These are phyloP conservation scores for Usnea hakonensis DNA, from an alignment of 495 filamentous ascomycete genomes.

Conservation along the genomic window DNA sequence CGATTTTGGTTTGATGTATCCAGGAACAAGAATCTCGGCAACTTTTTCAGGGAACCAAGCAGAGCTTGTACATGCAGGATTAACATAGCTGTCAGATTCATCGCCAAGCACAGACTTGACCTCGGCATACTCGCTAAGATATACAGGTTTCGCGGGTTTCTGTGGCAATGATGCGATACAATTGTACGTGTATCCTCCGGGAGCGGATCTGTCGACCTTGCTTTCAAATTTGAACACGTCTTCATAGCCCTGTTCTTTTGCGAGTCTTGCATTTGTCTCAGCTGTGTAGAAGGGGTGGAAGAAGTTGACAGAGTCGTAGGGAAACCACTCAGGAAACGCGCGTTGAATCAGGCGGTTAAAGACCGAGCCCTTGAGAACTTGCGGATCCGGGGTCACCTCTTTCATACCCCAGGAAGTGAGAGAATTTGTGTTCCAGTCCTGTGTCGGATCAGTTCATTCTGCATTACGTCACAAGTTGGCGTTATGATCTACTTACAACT, in stretches of 20 bases:
- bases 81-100: constrained; percentile 12
- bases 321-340: constrained; percentile 27
- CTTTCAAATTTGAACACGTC: background rate
- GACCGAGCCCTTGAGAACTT: constrained; percentile 22
- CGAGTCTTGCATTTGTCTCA: constrained; percentile 25
- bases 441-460: background rate
- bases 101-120: constrained; percentile 13
- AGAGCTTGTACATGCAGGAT: constrained; percentile 16
- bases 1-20: background rate
- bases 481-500: background rate
- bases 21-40: constrained; percentile 13
- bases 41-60: constrained; percentile 16
- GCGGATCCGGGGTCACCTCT: constrained; percentile 26
- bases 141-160: constrained; percentile 18
- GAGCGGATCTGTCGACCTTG: background rate
- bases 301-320: constrained; percentile 27
- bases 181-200: background rate
- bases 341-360: constrained; percentile 28
- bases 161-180: background rate
- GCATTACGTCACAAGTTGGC: background rate
- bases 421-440: constrained; percentile 22
- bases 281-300: constrained; percentile 29
- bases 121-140: constrained; percentile 16
- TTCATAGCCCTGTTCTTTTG: constrained; percentile 17
- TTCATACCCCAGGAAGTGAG: constrained; percentile 27